A percentile compares a stretch with the other conserved stretches of the same genome.
These are phyloP conservation scores for Iris pallida DNA, from an alignment of 116 monocot genomes.

Conservation along the genomic window DNA sequence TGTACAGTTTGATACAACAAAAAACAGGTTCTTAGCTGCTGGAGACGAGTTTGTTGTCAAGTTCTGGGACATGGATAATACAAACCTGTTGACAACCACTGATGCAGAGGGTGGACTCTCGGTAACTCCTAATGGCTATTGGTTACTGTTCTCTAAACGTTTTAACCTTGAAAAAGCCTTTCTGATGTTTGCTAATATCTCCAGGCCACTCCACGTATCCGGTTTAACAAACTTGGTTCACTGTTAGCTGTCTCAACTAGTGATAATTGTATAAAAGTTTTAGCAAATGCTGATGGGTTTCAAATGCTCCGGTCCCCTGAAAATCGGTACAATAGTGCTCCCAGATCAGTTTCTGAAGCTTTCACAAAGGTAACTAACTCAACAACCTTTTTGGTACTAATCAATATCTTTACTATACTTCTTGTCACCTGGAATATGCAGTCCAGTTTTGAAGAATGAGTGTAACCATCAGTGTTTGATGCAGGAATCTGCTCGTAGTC, in stretches of 20 bases:
- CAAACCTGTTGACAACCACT: constrained; percentile 18
- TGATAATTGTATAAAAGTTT: constrained; percentile 35
- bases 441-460: background rate
- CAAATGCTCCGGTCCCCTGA: constrained; percentile 14
- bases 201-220: constrained; percentile 34
- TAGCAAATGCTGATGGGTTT: constrained; percentile 35
- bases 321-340: constrained; percentile 8
- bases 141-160: background rate
- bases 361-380: constrained; percentile 18
- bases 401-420: background rate
- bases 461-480: background rate
- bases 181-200: constrained; percentile 7
- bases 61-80: constrained; percentile 43
- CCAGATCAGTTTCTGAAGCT: constrained; percentile 13
- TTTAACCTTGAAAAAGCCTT: background rate
- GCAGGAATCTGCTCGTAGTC: constrained; percentile 12
- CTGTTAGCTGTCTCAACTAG: constrained; percentile 31
- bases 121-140: constrained; percentile 13
- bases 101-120: constrained; percentile 32
- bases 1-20: constrained; percentile 36
- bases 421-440: no score
- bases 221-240: constrained; percentile 40
- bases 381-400: background rate
- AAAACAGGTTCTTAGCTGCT: constrained; percentile 33
- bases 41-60: constrained; percentile 39